Base-by-base conservation (phyloP, 2,329 filamentous ascomycete genomes). In the Apiospora saccharicola region DNA sequence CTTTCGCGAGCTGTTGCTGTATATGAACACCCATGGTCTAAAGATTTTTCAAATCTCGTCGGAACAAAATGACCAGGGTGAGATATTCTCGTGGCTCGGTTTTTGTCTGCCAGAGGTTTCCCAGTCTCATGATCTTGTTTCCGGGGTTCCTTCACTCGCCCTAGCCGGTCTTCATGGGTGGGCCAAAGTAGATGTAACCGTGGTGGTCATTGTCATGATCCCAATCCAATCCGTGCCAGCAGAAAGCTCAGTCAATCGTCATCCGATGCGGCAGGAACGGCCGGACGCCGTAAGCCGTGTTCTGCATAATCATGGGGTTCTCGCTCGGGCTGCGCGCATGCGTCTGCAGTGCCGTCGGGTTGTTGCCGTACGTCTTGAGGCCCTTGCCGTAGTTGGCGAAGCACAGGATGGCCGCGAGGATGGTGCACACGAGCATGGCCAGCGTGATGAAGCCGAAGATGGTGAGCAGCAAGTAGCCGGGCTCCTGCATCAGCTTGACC, bases 311-410 rank as follows among this genome's bases (percentile, higher is more conserved):
- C 16, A 61, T 61, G 53, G 53, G 53, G 30, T 61, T 61, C 53
- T 61, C 53, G 53, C 53, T 61, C 16, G 53, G 53, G 30, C 22
- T 37, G 6, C 53, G 53, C 30, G 53, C 34, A 6, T 61, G 53
- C 7, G 22, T 34, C 7, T 61, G 30, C 53, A 8, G 14, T 6
- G 53, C 30, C 46, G 19, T n/a, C 22, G 46, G 19, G 16, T 37
- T 16, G 53, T 16, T 16, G 53, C 30, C 53, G 53, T 61, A 61
- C 30, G 53, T 22, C 30, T 61, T 61, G 30, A 61, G 53, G 30
- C 53, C 53, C 53, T 61, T 61, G 53, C 37, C 53, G 53, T 61
- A 61, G 53, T 61, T 61, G 53, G 26, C 26, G 30, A 61, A 37
- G 30, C 53, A 61, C 4, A 61, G 30, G 19, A 61, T 22, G 53